phyloP scores from a whole-genome alignment of 768 basidiomycete species.

The Termitomyces sp. region DNA sequence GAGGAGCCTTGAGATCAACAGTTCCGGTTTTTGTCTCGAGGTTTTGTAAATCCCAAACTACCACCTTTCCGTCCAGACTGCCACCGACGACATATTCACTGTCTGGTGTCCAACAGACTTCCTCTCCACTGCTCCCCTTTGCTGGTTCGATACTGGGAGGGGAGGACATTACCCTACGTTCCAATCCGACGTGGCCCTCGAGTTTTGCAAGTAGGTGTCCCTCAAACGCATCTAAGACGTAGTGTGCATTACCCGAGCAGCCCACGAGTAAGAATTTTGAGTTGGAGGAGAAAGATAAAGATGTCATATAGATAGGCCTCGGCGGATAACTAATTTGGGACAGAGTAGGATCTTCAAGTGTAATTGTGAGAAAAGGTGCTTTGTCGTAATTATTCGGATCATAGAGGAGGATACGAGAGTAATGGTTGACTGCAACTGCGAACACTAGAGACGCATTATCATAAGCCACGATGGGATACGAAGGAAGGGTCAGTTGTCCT shows the following conservation, averaged over 20 bases:
- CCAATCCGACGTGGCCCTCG: conserved; percentile 79
- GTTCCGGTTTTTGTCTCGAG: conserved; percentile 46
- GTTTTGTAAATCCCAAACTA: conserved; percentile 80
- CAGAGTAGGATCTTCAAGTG: conserved; percentile 77
- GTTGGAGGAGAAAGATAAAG: conserved; percentile 83
- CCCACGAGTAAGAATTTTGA: conserved; percentile 89
- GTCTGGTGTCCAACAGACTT: conserved; percentile 92
- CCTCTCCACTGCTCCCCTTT: conserved; percentile 86
- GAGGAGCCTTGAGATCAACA: conserved; percentile 49
- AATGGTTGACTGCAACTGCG: conserved; percentile 79
- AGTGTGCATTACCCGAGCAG: conserved; percentile 89
- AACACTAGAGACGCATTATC: conserved; percentile 81
- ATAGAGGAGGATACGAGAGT: conserved; percentile 78
- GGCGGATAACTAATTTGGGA: conserved; percentile 77
- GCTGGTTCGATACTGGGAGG: conserved; percentile 57
- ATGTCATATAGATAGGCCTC: conserved; percentile 86
- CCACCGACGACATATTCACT: conserved; percentile 88
- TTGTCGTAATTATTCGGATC: conserved; percentile 87
- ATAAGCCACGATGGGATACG: conserved; percentile 76
- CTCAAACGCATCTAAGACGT: conserved; percentile 88
- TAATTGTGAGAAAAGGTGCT: conserved; percentile 81
- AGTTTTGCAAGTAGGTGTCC: conserved; percentile 80
- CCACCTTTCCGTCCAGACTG: conserved; percentile 77
- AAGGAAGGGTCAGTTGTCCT: conserved; percentile 71
- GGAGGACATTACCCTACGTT: conserved; percentile 50